Base-by-base conservation (phyloP, 169 alveolate species). In the Eimeria brunetti region DNA sequence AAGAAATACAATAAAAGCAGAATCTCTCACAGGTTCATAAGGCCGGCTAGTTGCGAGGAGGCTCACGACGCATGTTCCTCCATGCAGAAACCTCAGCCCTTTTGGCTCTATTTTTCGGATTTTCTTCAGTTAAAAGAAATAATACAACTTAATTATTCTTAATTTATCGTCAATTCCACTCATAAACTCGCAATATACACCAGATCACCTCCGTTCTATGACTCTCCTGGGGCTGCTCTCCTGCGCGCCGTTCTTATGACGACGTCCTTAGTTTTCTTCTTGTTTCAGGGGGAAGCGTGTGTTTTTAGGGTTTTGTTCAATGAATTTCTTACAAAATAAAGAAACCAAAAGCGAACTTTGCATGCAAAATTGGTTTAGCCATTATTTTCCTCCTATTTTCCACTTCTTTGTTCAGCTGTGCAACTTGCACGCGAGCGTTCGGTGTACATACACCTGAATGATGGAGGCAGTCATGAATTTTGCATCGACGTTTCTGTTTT, bases 41-140 rank as follows among this genome's bases (percentile, higher is more conserved):
- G 83, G 83, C 83, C 83, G 83, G 83, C 83, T 71, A 71, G 83
- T 71, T 46, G n/a, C n/a, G n/a, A 51, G 12, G 83, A 71, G 83
- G 46, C 83, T 71, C 83, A 30, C 51, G 38, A 2, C 46, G 44
- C 83, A n/a, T 71, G 83, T 36, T 46, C 83, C 8, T 20, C 44
- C 18, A 36, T 14, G 7, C 46, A 30, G 83, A 30, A 18, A n/a
- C 46, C 27, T 6, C 83, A 5, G 83, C 51, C 4, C 4, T 62
- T 12, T 62, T 9, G 51, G 46, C 36, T 3, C 27, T 64, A 64
- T 30, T 71, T 36, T 36, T 71, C 30, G 12, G 53, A 8, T 71
- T 71, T 71, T 9, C 46, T 71, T 20, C 36, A n/a, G 6, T 71
- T 71, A 16, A 36, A n/a, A 71, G 53, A 71, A n/a, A 20, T 3